These are phyloP conservation scores for Neurospora sp. DNA, from an alignment of 495 filamentous ascomycete species.

Conservation along the genomic window DNA sequence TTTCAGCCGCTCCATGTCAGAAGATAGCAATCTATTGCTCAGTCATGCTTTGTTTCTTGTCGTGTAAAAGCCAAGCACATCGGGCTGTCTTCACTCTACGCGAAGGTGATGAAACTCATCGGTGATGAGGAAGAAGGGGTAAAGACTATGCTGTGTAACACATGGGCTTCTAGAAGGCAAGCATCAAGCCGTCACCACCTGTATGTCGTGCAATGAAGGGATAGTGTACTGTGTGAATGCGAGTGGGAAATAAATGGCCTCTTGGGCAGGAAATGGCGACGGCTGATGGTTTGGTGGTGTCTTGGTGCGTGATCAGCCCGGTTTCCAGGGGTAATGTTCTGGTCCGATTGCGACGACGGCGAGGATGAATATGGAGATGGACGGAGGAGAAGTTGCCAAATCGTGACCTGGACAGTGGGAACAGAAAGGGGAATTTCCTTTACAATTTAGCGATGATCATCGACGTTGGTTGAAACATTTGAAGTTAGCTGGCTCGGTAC, in stretches of 20 bases:
- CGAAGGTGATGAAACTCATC: background rate
- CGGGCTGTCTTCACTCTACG: background rate
- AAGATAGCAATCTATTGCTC: background rate
- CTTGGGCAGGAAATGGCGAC: background rate
- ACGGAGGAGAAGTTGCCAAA: background rate
- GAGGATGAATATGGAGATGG: background rate
- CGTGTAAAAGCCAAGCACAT: no score
- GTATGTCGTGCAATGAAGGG: background rate
- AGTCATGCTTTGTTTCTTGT: background rate
- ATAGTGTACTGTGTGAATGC: background rate
- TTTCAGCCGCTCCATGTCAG: background rate
- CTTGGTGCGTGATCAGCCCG: background rate
- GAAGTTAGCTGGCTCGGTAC: background rate
- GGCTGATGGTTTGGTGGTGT: background rate
- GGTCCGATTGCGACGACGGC: background rate
- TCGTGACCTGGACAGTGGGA: background rate
- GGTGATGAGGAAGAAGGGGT: background rate
- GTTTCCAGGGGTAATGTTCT: background rate
- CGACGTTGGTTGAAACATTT: no score
- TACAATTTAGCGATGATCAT: background rate
- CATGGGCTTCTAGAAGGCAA: background rate
- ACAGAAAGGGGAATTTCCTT: background rate
- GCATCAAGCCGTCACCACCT: background rate
- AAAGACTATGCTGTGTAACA: background rate
- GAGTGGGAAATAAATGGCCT: background rate